Evolutionary conservation across 805 yeast species (phyloP), one percentile per base, ranked within the genome.

Genomic region (Saccharomyces jurei): DNA sequence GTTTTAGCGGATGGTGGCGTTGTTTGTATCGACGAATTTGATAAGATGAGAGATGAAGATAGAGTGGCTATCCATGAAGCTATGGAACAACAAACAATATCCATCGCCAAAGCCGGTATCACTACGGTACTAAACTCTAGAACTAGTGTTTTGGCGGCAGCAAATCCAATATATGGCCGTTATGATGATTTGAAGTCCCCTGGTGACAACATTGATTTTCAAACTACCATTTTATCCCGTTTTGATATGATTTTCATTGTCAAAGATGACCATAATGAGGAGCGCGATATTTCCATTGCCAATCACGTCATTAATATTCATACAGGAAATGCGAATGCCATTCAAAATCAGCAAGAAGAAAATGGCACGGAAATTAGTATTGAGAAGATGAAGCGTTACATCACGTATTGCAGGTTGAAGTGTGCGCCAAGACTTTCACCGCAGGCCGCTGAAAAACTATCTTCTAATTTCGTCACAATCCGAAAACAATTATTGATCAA

Each of bases 1-100:
- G 99, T 94, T n/a, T 76, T 94, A 51, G 99, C 99, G 0, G 99
- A 94, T 74, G 98, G 98, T 44, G 99, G 99, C 60, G 97, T 94
- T 51, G 97, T 92, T 50, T 94, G 98, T 79, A 94, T 94, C 66
- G 99, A 94, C 76, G 99, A 94, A 78, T 94, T 94, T 68, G 99
- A 94, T 71, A 94, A 94, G 77, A 94, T 94, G 99, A 80, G 98
- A 69, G 99, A 94, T 66, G 98, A 94, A 69, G 99, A 94, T 72
- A 81, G 99, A 68, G 98, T 94, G 41, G 98, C 99, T 0, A 94
- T 94, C 61, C 99, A 94, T 72, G 99, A 94, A 77, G 99, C 99
- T 11, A 94, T 94, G 99, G 99, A 94, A 75, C 99, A 94, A 72
- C 99, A 94, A 73, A 94, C 99, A 0, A 94, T 94, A 56, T 92